Conservation (phyloP, 495 filamentous ascomycete genomes). For the Alectoria sarmentosa region DNA sequence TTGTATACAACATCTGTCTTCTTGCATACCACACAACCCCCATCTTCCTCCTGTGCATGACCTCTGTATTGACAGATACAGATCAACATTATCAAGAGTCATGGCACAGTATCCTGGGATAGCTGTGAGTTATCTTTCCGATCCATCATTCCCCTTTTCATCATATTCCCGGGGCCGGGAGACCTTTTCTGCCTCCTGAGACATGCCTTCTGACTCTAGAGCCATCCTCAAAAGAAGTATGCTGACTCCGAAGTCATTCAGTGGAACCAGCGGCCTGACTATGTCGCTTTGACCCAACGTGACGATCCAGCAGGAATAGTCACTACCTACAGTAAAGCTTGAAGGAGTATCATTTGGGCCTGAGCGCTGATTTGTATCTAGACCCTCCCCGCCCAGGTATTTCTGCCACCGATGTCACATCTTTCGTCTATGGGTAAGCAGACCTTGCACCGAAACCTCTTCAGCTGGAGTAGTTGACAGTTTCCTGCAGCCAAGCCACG, state of each 20-base stretch:
- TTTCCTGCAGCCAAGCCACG: slow-evolving; percentile 1
- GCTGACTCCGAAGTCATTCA: no score
- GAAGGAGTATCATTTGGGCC: background rate
- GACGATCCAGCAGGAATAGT: background rate
- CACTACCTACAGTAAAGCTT: background rate
- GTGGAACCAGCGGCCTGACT: background rate
- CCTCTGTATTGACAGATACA: background rate
- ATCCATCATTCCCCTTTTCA: no score
- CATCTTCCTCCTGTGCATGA: background rate
- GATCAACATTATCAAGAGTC: background rate
- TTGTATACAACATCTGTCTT: background rate
- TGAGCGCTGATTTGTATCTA: background rate
- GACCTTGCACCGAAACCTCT: background rate
- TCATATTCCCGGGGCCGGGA: no score
- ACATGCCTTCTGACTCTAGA: no score
- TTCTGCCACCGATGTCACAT: slow-evolving; percentile 8
- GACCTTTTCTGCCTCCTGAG: no score
- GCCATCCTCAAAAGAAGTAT: no score
- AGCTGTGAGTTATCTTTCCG: no score
- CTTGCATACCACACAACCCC: background rate
- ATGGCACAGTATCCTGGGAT: background rate
- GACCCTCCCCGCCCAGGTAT: background rate
- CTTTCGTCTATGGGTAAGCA: slow-evolving; percentile 12
- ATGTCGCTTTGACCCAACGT: background rate
- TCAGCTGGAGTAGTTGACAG: background rate